Percentiles rank a stretch among this genome's conserved stretches.
These are phyloP conservation scores for Hippophae tibetana DNA, from an alignment of 306 rosid species.

Conservation along the genomic window DNA sequence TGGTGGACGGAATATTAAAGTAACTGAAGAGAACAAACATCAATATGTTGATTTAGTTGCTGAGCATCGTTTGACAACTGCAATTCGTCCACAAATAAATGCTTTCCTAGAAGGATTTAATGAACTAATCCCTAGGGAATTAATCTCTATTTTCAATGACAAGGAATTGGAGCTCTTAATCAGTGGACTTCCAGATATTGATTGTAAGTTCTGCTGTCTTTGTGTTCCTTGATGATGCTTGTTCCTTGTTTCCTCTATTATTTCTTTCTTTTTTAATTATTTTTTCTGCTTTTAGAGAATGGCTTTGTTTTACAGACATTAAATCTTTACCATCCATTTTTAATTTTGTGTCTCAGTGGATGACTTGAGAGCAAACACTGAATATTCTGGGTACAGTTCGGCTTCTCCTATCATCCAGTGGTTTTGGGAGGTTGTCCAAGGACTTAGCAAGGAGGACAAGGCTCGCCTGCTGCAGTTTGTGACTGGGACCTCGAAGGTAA, in stretches of 20 bases:
- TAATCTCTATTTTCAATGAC: constrained; percentile 83
- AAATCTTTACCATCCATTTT: constrained; percentile 14
- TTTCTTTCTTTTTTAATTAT: background rate
- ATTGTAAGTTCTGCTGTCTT: constrained; percentile 41
- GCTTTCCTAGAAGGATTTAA: constrained; percentile 83
- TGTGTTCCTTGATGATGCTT: constrained; percentile 1
- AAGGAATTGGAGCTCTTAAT: constrained; percentile 87
- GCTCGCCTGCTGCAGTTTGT: constrained; percentile 97
- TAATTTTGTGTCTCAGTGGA: constrained; percentile 60
- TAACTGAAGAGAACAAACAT: constrained; percentile 92
- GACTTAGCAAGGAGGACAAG: constrained; percentile 92
- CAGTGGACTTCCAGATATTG: constrained; percentile 96
- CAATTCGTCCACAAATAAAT: constrained; percentile 90
- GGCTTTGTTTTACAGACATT: constrained; percentile 3
- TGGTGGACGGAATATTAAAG: constrained; percentile 89
- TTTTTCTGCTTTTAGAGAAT: too few species aligned
- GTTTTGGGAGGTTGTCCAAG: constrained; percentile 96
- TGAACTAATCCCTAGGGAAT: constrained; percentile 59
- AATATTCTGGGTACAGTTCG: constrained; percentile 81
- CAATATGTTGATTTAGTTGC: constrained; percentile 82
- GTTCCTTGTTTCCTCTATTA: background rate
- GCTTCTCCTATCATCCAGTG: constrained; percentile 83
- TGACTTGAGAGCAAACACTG: constrained; percentile 92
- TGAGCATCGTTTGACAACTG: constrained; percentile 93
- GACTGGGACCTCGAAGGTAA: constrained; percentile 98